These are phyloP conservation scores for Staphylotrichum longicolle DNA, from an alignment of 495 filamentous ascomycete genomes.

Conservation along the genomic window DNA sequence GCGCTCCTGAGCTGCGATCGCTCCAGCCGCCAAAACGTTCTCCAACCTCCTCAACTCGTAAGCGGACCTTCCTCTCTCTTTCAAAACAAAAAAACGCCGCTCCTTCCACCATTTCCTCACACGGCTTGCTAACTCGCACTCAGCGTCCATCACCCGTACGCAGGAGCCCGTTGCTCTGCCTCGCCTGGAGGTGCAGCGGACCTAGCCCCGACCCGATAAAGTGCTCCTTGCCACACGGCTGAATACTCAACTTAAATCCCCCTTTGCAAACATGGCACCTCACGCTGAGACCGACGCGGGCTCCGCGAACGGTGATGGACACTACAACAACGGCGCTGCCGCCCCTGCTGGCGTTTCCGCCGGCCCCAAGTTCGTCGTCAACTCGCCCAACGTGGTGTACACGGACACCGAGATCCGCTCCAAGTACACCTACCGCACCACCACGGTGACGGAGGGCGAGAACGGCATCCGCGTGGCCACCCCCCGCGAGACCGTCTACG, in stretches of 20 bases:
- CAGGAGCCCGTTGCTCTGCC: conserved; percentile 92
- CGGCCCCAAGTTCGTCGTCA: conserved; percentile 73
- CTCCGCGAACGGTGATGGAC: conserved; percentile 71
- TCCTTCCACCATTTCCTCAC: background rate
- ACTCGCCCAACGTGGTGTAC: conserved; percentile 91
- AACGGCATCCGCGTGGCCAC: conserved; percentile 79
- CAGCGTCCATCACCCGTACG: conserved; percentile 95
- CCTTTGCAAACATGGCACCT: conserved; percentile 70
- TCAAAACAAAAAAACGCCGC: too few species aligned
- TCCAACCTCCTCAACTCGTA: conserved; percentile 89
- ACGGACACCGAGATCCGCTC: conserved; percentile 83
- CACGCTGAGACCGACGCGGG: conserved; percentile 77
- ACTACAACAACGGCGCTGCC: conserved; percentile 62
- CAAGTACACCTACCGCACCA: conserved; percentile 96
- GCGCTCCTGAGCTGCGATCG: conserved; percentile 56
- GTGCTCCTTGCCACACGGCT: conserved; percentile 12
- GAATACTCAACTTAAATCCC: conserved; percentile 9
- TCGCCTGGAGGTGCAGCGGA: conserved; percentile 85
- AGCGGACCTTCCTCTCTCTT: conserved; percentile 31
- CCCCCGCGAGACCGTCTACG: conserved; percentile 85
- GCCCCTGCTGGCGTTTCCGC: conserved; percentile 34
- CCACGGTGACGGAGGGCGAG: conserved; percentile 66
- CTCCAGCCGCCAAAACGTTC: conserved; percentile 74
- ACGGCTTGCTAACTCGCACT: conserved; percentile 16
- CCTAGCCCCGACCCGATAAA: conserved; percentile 62